Conservation (phyloP, 2,329 filamentous ascomycete species). For the Trichoderma semiorbis region DNA sequence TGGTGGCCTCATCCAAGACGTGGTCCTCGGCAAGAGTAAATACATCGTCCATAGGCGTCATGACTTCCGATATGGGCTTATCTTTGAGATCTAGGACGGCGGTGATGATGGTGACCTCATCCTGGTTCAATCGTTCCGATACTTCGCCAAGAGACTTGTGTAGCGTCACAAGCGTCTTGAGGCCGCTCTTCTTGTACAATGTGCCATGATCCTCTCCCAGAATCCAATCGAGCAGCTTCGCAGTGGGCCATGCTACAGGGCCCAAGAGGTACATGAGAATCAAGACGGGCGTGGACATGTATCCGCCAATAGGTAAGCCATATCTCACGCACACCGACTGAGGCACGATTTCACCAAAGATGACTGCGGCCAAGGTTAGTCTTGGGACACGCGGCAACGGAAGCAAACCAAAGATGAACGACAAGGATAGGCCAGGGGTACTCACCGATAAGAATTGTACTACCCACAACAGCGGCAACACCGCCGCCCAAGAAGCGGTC, state of each 20-base stretch:
- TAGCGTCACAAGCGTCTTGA: constrained; percentile 93
- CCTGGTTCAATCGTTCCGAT: constrained; percentile 86
- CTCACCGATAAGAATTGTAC: constrained; percentile 89
- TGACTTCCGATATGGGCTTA: constrained; percentile 90
- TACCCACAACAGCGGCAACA: constrained; percentile 88
- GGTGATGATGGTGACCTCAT: constrained; percentile 98
- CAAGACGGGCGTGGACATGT: constrained; percentile 85
- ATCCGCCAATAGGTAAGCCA: constrained; percentile 89
- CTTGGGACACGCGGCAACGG: constrained; percentile 9
- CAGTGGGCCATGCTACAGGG: constrained; percentile 89
- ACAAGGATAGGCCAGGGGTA: constrained; percentile 22
- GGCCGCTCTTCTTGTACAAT: constrained; percentile 94
- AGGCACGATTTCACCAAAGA: constrained; percentile 94
- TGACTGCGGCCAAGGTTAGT: constrained; percentile 58
- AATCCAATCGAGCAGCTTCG: constrained; percentile 89
- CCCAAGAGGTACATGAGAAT: constrained; percentile 88
- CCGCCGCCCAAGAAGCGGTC: constrained; percentile 92
- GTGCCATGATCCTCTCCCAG: constrained; percentile 94
- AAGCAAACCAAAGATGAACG: not conserved
- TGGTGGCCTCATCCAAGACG: constrained; percentile 85
- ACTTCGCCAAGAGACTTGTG: constrained; percentile 88
- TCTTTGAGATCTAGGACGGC: constrained; percentile 95
- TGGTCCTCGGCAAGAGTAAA: constrained; percentile 97
- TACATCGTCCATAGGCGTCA: constrained; percentile 98
- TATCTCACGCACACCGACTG: constrained; percentile 96